Conservation (phyloP, 2,329 filamentous ascomycete species). For the Fusarium papillatum region DNA sequence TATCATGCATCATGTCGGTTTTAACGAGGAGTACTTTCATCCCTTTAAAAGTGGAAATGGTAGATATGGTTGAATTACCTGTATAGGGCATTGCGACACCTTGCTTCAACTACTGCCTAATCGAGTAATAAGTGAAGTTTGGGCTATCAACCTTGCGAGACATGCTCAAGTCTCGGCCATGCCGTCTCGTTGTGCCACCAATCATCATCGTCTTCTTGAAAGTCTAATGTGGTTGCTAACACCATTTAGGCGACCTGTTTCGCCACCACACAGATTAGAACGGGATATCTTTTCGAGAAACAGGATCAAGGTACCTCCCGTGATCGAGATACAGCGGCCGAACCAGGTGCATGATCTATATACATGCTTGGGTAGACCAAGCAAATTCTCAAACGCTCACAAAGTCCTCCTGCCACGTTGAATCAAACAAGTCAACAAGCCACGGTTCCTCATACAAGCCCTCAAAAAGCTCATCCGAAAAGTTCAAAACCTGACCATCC, state of each 20-base stretch:
- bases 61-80: not conserved
- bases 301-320: not conserved
- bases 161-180: not conserved
- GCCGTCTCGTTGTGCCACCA: not conserved
- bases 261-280: not conserved
- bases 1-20: not conserved
- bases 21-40: not conserved
- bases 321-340: not conserved
- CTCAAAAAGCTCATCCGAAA: constrained; percentile 13
- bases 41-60: not conserved
- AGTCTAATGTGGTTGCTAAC: not conserved
- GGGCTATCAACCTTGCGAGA: not conserved
- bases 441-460: constrained; percentile 21
- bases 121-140: not conserved
- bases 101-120: not conserved
- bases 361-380: not conserved
- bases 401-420: not conserved
- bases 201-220: not conserved
- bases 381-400: not conserved
- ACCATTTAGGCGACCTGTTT: not conserved
- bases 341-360: not conserved
- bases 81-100: not conserved
- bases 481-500: not conserved
- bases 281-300: not conserved
- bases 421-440: constrained; percentile 22